phyloP scores from a whole-genome alignment of 108 stramenopile genomes.

The Bacterosira constricta region DNA sequence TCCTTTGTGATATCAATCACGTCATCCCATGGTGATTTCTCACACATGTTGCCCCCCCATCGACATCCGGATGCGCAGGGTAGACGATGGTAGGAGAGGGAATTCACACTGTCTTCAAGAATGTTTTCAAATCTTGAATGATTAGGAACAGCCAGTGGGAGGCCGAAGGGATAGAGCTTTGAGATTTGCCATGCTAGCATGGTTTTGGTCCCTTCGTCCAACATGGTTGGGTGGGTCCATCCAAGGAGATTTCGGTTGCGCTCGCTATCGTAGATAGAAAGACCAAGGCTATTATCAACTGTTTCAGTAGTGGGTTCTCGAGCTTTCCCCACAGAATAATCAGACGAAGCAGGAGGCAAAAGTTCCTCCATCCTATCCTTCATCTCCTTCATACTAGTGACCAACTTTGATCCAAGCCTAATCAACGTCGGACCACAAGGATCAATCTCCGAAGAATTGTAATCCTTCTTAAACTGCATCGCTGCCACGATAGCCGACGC shows the following conservation, averaged over 20 bases:
- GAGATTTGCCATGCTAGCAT: conserved; percentile 48
- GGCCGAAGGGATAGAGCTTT: conserved; percentile 40
- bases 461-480: conserved; percentile 35
- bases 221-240: conserved; percentile 33
- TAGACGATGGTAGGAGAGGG: conserved; percentile 21
- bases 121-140: conserved; percentile 23
- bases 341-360: conserved; percentile 19
- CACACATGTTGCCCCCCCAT: conserved; percentile 28
- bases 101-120: conserved; percentile 22
- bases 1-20: conserved; percentile 40
- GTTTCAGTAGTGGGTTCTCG: too few species aligned
- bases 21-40: conserved; percentile 48
- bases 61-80: conserved; percentile 65
- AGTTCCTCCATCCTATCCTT: conserved; percentile 32
- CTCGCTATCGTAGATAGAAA: conserved; percentile 23
- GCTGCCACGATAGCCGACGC: conserved; percentile 41
- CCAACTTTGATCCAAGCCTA: conserved; percentile 39
- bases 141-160: conserved; percentile 16
- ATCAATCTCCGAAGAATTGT: background rate
- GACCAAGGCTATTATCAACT: conserved; percentile 1
- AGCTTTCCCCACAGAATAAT: background rate
- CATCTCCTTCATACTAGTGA: conserved; percentile 46
- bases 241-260: conserved; percentile 43
- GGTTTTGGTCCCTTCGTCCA: conserved; percentile 35
- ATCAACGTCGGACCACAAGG: conserved; percentile 36